A percentile compares a stretch with the other conserved stretches of the same genome.
Conservation (phyloP, 306 rosid species). For the Lotus japonicus region DNA sequence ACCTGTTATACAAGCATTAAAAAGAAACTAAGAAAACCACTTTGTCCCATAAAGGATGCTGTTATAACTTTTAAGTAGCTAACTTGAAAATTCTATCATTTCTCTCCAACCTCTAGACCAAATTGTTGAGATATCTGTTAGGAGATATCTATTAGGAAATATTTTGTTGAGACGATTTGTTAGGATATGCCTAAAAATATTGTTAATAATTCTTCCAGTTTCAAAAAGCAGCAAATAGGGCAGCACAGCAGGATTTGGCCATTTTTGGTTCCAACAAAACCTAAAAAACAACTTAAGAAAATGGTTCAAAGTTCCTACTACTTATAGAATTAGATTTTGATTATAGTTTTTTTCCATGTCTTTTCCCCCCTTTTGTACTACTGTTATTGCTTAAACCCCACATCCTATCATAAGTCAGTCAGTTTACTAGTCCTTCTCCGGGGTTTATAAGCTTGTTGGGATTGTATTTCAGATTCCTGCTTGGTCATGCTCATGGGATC, state of each 20-base stretch:
- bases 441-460: conserved; percentile 18
- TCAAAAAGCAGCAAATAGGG: not conserved
- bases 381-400: not conserved
- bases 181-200: too few species aligned
- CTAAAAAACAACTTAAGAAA: not conserved
- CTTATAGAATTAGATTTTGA: not conserved
- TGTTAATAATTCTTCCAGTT: too few species aligned
- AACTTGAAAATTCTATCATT: conserved; percentile 1
- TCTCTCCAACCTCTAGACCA: not conserved
- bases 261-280: not conserved
- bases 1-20: not conserved
- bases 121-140: too few species aligned
- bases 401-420: not conserved
- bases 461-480: conserved; percentile 60
- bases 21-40: not conserved
- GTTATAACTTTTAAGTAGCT: not conserved
- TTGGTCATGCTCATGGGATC: conserved; percentile 97
- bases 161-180: too few species aligned
- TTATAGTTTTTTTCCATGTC: not conserved
- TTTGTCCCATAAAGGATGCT: not conserved
- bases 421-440: not conserved
- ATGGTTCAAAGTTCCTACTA: not conserved
- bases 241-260: not conserved
- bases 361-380: not conserved
- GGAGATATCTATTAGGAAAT: too few species aligned